A percentile compares a stretch with the other conserved stretches of the same genome.
These are phyloP conservation scores for Carex pumila DNA, from an alignment of 176 grass and related monocot species.

Conservation along the genomic window DNA sequence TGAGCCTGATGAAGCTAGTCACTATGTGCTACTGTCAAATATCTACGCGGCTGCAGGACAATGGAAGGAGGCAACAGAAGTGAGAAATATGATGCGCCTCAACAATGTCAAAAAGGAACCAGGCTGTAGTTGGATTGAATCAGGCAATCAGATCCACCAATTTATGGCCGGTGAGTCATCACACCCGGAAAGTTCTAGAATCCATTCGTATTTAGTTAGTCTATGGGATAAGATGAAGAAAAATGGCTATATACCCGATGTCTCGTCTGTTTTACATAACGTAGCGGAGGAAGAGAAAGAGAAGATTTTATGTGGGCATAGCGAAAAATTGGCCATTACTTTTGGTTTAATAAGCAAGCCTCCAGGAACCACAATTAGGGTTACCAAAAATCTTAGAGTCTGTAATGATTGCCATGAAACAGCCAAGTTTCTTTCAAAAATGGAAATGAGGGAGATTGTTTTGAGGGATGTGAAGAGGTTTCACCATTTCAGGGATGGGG, in stretches of 20 bases:
- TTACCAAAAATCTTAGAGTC: slow-evolving; percentile 91
- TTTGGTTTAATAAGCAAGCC: slow-evolving; percentile 59
- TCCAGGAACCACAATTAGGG: slow-evolving; percentile 48
- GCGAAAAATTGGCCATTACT: slow-evolving; percentile 91
- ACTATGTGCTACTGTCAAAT: slow-evolving; percentile 91
- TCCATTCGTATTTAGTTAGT: slow-evolving; percentile 49
- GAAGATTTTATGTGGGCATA: slow-evolving; percentile 53
- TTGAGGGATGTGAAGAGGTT: slow-evolving; percentile 75
- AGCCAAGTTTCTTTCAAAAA: slow-evolving; percentile 71
- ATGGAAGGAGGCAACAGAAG: slow-evolving; percentile 48
- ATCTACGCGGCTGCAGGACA: slow-evolving; percentile 65
- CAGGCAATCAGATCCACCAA: slow-evolving; percentile 45
- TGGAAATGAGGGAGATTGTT: slow-evolving; percentile 60
- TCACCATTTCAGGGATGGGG: slow-evolving; percentile 70
- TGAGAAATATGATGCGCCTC: slow-evolving; percentile 49
- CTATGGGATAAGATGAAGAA: slow-evolving; percentile 74
- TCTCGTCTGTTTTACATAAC: slow-evolving; percentile 75
- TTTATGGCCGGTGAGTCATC: slow-evolving; percentile 68
- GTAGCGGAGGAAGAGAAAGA: slow-evolving; percentile 61
- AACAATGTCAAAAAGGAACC: slow-evolving; percentile 67
- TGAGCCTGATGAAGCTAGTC: slow-evolving; percentile 71
- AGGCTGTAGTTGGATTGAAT: slow-evolving; percentile 85
- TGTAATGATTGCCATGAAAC: slow-evolving; percentile 95
- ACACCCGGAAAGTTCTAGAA: slow-evolving; percentile 52
- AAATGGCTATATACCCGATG: slow-evolving; percentile 64